phyloP scores from a whole-genome alignment of 179 eudicot genomes.

The Patellifolia procumbens region DNA sequence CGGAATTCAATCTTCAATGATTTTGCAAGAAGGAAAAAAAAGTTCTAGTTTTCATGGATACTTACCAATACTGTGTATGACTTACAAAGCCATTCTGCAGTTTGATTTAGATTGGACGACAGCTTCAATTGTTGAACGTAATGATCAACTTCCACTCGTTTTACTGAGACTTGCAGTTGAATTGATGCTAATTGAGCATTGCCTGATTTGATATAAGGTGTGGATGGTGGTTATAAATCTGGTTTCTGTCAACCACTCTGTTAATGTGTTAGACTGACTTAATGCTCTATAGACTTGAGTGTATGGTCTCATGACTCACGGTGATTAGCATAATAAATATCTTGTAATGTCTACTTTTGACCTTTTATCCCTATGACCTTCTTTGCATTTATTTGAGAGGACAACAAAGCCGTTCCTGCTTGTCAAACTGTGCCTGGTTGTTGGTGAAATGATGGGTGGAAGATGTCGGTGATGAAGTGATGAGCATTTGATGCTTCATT shows the following conservation, averaged over 20 bases:
- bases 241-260: not conserved
- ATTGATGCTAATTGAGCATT: not conserved
- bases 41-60: too few relatives aligned
- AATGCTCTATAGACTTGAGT: too few relatives aligned
- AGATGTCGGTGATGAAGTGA: not conserved
- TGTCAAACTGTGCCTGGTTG: not conserved
- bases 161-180: not conserved
- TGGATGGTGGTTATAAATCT: not conserved
- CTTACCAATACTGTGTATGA: not conserved
- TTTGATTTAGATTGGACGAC: not conserved
- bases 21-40: too few relatives aligned
- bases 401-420: not conserved
- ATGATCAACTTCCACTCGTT: not conserved
- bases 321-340: not conserved
- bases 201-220: not conserved
- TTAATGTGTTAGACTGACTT: not conserved
- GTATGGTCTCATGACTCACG: not conserved
- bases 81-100: not conserved
- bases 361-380: not conserved
- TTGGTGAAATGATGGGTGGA: conserved; percentile 1
- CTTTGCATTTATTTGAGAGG: not conserved
- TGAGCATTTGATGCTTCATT: not conserved
- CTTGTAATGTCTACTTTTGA: not conserved
- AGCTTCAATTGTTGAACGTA: not conserved
- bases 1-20: too few relatives aligned